phyloP scores from a whole-genome alignment of 306 rosid species.

The Quercus gilva region DNA sequence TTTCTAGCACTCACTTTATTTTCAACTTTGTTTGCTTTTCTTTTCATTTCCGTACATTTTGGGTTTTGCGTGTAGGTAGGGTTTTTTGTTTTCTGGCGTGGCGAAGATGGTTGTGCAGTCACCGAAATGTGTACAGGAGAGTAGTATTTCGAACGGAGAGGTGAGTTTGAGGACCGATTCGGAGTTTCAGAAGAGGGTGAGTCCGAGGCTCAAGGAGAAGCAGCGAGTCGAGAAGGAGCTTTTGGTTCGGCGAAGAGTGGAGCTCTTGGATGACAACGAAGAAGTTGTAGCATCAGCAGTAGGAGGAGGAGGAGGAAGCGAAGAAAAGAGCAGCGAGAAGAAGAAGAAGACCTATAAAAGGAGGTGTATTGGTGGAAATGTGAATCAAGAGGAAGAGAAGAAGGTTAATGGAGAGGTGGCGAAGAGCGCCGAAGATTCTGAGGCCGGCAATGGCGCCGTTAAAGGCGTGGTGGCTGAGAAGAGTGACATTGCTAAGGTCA shows the following conservation, averaged over 20 bases:
- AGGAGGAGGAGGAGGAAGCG: background rate
- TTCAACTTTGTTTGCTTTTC: background rate
- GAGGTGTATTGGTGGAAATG: background rate
- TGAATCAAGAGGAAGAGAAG: background rate
- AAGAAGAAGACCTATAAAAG: background rate
- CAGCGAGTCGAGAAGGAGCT: slow-evolving; percentile 35
- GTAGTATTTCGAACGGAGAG: slow-evolving; percentile 16
- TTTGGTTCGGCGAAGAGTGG: slow-evolving; percentile 21
- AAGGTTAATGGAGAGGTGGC: background rate
- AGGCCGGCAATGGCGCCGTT: background rate
- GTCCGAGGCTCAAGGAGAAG: slow-evolving; percentile 42
- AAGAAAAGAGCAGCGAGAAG: background rate
- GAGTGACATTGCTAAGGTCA: slow-evolving; percentile 59
- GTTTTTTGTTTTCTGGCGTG: background rate
- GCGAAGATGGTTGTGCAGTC: slow-evolving; percentile 45
- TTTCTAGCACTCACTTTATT: background rate
- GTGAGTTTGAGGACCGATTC: background rate
- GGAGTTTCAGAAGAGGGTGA: slow-evolving; percentile 33
- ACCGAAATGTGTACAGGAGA: slow-evolving; percentile 22
- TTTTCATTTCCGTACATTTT: background rate
- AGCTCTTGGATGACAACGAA: background rate
- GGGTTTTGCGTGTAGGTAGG: too few species aligned
- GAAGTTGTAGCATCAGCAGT: background rate
- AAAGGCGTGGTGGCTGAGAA: slow-evolving; percentile 33
- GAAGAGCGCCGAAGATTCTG: background rate